A percentile compares a stretch with the other conserved stretches of the same genome.
Evolutionary conservation across 345 rosid genomes (phyloP).

Genomic region (Brassica cretica): DNA sequence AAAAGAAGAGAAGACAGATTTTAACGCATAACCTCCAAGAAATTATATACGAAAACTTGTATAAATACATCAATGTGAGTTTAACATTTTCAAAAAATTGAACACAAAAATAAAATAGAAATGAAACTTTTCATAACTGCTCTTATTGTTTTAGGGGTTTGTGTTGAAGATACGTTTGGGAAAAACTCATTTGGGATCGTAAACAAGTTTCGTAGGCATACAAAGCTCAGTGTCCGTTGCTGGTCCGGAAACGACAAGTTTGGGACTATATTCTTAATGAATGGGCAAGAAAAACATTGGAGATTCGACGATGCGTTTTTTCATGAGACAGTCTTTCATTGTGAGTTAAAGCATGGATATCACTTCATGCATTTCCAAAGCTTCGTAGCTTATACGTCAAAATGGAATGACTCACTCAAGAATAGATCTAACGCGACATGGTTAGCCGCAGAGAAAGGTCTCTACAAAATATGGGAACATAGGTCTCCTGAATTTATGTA

Average conservation of each 20-base stretch:
- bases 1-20: not conserved
- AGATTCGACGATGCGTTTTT: not conserved
- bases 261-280: fast-evolving
- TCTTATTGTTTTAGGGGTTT: slow-evolving; percentile 23
- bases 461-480: not conserved
- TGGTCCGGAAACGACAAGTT: slow-evolving; percentile 4
- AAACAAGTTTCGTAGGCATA: not conserved
- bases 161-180: slow-evolving; percentile 12
- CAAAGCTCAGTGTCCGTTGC: not conserved
- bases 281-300: not conserved
- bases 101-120: not conserved
- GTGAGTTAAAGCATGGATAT: not conserved
- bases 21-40: not conserved
- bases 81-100: not conserved
- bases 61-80: not conserved
- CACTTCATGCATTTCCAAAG: not conserved
- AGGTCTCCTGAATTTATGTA: not conserved
- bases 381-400: slow-evolving; percentile 7
- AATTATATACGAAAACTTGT: not conserved
- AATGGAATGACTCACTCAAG: not conserved
- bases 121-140: not conserved
- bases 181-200: slow-evolving; percentile 14
- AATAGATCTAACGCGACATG: not conserved
- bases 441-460: not conserved
- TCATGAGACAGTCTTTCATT: not conserved